Percentiles rank a stretch among this genome's conserved stretches.
Evolutionary conservation across 2,329 filamentous ascomycete genomes (phyloP).

Genomic region (Emmonsiellopsis sp.): DNA sequence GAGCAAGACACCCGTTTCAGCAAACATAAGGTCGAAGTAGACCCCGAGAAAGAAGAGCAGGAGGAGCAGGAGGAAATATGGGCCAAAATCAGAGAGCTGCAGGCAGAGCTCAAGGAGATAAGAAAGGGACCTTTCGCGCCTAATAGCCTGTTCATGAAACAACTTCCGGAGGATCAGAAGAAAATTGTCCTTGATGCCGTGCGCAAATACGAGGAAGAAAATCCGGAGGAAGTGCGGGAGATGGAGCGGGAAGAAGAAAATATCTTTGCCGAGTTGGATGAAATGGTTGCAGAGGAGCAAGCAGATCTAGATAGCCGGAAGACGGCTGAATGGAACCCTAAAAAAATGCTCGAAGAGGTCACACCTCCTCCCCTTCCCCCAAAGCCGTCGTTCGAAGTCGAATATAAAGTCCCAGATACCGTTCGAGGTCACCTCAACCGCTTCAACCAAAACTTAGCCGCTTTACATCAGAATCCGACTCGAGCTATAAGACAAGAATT

Average conservation of each 20-base stretch:
- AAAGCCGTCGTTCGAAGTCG: conserved; percentile 24
- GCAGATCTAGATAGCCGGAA: not conserved
- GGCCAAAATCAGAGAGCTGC: conserved; percentile 29
- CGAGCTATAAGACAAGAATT: conserved; percentile 28
- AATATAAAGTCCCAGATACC: conserved; percentile 23
- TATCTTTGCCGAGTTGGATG: conserved; percentile 20
- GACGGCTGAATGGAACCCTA: conserved; percentile 18
- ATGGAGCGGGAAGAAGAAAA: conserved; percentile 1
- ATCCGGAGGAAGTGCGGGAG: conserved; percentile 16
- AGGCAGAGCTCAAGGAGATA: conserved; percentile 31
- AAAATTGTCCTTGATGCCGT: conserved; percentile 34
- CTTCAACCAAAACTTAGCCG: conserved; percentile 31
- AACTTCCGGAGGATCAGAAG: conserved; percentile 33
- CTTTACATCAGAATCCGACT: conserved; percentile 19
- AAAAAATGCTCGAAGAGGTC: conserved; percentile 14
- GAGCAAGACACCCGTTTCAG: conserved; percentile 32
- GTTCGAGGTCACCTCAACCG: conserved; percentile 30
- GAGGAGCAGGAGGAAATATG: conserved; percentile 29
- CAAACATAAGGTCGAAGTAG: conserved; percentile 27
- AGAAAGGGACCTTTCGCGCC: conserved; percentile 35
- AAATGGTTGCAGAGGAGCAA: conserved; percentile 25
- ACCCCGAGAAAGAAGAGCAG: conserved; percentile 31
- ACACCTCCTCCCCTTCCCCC: conserved; percentile 8
- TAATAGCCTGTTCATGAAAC: conserved; percentile 35
- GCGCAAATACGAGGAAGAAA: conserved; percentile 31